Evolutionary conservation across 495 filamentous ascomycete species (phyloP).

Genomic region (Penicillium parvum): DNA sequence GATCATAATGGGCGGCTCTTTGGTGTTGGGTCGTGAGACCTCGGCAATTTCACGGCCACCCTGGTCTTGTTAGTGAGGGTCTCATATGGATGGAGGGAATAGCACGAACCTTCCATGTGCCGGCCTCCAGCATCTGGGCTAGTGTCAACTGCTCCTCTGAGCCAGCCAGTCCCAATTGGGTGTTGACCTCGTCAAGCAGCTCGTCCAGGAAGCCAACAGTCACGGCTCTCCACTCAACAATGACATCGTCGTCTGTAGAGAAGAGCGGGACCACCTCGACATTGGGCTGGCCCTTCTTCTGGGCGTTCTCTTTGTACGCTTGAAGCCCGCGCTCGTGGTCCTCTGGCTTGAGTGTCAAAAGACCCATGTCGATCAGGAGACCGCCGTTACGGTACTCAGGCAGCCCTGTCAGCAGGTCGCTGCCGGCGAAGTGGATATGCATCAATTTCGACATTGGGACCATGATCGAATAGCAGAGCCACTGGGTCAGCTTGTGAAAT

Average conservation of each 20-base stretch:
- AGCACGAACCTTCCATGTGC: conserved; percentile 76
- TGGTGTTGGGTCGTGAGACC: conserved; percentile 91
- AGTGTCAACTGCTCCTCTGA: conserved; percentile 49
- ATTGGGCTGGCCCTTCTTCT: conserved; percentile 68
- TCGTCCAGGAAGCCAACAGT: conserved; percentile 66
- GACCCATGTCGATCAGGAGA: conserved; percentile 61
- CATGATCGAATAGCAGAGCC: conserved; percentile 71
- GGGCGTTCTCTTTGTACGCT: conserved; percentile 68
- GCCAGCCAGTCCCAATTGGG: conserved; percentile 49
- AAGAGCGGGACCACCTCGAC: conserved; percentile 65
- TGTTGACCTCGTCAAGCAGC: conserved; percentile 58
- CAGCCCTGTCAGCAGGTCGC: conserved; percentile 60
- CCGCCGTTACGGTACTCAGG: conserved; percentile 70
- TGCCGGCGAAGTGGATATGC: conserved; percentile 59
- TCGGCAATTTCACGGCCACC: conserved; percentile 95
- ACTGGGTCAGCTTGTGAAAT: conserved; percentile 73
- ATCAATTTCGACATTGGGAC: conserved; percentile 62
- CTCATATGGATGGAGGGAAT: background rate
- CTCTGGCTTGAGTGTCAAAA: conserved; percentile 55
- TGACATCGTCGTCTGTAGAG: conserved; percentile 59
- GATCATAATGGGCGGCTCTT: conserved; percentile 94
- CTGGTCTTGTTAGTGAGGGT: conserved; percentile 46
- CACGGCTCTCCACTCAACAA: conserved; percentile 66
- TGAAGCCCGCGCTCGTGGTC: conserved; percentile 60
- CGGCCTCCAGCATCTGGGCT: conserved; percentile 67